phyloP scores from a whole-genome alignment of 108 stramenopile genomes.

The Phaeodactylum tricornutum region DNA sequence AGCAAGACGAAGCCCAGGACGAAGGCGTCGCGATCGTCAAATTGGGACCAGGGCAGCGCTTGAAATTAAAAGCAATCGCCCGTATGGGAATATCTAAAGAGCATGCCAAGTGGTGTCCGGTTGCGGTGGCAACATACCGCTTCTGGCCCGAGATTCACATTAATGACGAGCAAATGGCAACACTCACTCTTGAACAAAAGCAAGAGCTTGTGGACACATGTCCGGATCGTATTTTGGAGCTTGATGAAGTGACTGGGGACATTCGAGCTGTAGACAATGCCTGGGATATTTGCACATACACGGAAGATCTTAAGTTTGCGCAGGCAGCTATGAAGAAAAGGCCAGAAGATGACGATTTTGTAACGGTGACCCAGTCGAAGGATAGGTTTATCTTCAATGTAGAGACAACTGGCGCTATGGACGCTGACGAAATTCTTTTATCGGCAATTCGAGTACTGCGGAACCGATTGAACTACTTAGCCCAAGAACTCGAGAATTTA shows the following conservation, averaged over 20 bases:
- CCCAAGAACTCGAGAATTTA: conserved; percentile 74
- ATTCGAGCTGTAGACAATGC: conserved; percentile 65
- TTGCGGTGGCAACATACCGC: conserved; percentile 89
- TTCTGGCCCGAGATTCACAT: conserved; percentile 88
- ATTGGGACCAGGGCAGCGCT: conserved; percentile 86
- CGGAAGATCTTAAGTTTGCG: conserved; percentile 62
- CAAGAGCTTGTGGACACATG: conserved; percentile 81
- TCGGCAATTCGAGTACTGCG: conserved; percentile 65
- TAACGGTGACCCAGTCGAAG: conserved; percentile 48
- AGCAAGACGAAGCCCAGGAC: conserved; percentile 76
- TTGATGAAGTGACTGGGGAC: conserved; percentile 61
- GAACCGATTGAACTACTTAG: conserved; percentile 68
- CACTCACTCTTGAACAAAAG: conserved; percentile 83
- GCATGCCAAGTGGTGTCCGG: conserved; percentile 98
- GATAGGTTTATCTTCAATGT: conserved; percentile 81
- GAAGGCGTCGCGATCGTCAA: conserved; percentile 88
- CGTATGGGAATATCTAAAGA: conserved; percentile 94
- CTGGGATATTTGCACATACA: conserved; percentile 75
- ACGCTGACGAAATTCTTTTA: conserved; percentile 78
- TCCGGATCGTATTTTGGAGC: conserved; percentile 76
- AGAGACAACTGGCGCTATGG: conserved; percentile 82
- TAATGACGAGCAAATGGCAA: conserved; percentile 78
- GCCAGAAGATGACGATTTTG: conserved; percentile 82
- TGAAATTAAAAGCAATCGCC: conserved; percentile 90
- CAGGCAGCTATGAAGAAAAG: conserved; percentile 70